Conservation (phyloP, 2,329 filamentous ascomycete species). For the Calonectria pseudoturangicola region DNA sequence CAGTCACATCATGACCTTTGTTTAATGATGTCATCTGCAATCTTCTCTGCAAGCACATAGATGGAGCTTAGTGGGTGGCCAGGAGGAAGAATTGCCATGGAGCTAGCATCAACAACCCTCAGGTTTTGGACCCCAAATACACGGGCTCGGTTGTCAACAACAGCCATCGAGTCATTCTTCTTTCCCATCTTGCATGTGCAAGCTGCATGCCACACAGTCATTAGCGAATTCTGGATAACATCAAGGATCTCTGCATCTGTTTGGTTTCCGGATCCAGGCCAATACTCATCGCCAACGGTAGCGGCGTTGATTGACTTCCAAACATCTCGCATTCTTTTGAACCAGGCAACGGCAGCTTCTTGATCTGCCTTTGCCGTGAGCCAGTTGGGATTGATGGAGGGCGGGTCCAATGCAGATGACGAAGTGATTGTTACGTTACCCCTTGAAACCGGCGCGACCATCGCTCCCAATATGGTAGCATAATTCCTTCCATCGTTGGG, state of each 20-base stretch:
- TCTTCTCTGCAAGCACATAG: slow-evolving; percentile 47
- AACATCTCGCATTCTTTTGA: slow-evolving; percentile 43
- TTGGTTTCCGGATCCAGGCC: slow-evolving; percentile 60
- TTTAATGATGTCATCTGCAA: slow-evolving; percentile 34
- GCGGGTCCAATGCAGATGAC: slow-evolving; percentile 57
- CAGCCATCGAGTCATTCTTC: slow-evolving; percentile 43
- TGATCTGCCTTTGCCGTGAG: slow-evolving; percentile 64
- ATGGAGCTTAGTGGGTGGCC: slow-evolving; percentile 44
- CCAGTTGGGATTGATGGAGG: slow-evolving; percentile 68
- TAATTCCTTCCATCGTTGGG: slow-evolving; percentile 48
- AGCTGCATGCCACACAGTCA: slow-evolving; percentile 50
- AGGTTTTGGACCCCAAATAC: slow-evolving; percentile 44
- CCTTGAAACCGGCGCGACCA: slow-evolving; percentile 64
- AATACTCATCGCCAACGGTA: slow-evolving; percentile 57
- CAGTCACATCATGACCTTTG: not conserved
- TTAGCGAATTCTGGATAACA: slow-evolving; percentile 52
- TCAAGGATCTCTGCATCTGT: slow-evolving; percentile 66
- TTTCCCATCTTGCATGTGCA: slow-evolving; percentile 52
- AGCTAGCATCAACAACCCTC: slow-evolving; percentile 43
- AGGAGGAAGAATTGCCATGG: slow-evolving; percentile 38
- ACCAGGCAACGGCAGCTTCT: slow-evolving; percentile 64
- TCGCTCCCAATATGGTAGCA: slow-evolving; percentile 50
- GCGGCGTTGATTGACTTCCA: slow-evolving; percentile 54
- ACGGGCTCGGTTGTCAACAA: slow-evolving; percentile 45
- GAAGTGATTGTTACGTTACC: slow-evolving; percentile 65